Evolutionary conservation across 306 rosid species (phyloP), one percentile per base, ranked within the genome.

Genomic region (Prunus mume): DNA sequence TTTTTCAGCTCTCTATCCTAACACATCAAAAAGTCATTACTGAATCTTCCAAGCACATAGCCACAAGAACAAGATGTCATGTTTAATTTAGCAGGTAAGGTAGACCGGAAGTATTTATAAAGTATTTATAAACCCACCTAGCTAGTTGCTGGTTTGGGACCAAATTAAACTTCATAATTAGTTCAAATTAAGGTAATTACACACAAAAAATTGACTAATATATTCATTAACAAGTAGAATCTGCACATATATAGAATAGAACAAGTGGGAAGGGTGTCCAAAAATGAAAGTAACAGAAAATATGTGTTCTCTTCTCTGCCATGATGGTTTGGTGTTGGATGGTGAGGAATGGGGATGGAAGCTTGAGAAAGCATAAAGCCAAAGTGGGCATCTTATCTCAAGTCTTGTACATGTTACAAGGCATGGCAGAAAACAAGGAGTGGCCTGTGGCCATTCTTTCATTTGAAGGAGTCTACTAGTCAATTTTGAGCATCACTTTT

Each of bases 311-410:
- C 9, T 15, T 15, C 15, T 43, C 56, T 22, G 84, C 83, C 86
- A 85, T 69, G 81, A 50, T 24, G 73, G 80, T 58, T 76, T 77
- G 78, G 80, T 78, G 73, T 71, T 68, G 76, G 80, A 68, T 77
- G 60, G 81, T 73, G 82, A 71, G 73, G 34, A 76, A 65, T 58
- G 32, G 64, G 72, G 76, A 50, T 19, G 46, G 69, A 32, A 74
- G 84, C 70, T 65, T 75, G 65, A 68, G 82, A 28, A 79, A 71
- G 82, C 81, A 81, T 66, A 68, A 77, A 73, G 83, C 79, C 85
- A 76, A 86, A 75, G 83, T 71, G 76, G 79, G 91, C 45, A 85
- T 79, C 83, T 72, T 81, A 71, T 81, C 87, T 77, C 62, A 82
- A 62, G 67, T 61, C 75, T 79, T 52, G 69, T 50, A 81, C 72